A percentile compares a stretch with the other conserved stretches of the same genome.
Evolutionary conservation across 495 filamentous ascomycete genomes (phyloP).

Genomic region (Pyrenopolyporus hunteri): DNA sequence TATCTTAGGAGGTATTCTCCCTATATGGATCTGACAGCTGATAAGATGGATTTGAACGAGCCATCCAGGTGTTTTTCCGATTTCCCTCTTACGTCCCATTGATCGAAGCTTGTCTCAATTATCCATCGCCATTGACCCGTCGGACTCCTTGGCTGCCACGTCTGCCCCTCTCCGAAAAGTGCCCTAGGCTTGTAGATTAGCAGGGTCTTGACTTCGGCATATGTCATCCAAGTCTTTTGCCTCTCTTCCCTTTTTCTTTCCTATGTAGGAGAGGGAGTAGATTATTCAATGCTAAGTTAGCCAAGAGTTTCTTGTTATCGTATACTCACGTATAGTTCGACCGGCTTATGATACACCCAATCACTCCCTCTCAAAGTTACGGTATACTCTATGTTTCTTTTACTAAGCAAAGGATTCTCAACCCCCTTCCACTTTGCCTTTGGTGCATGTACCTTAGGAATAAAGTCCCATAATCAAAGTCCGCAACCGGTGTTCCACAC

Average conservation of each 20-base stretch:
- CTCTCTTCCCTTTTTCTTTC: too few species aligned
- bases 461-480: constrained; percentile 7
- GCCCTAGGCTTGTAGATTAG: constrained; percentile 16
- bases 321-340: constrained; percentile 7
- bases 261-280: too few species aligned
- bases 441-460: not conserved
- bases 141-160: constrained; percentile 20
- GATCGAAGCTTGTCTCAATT: constrained; percentile 18
- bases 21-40: not conserved
- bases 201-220: constrained; percentile 34
- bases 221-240: constrained; percentile 10
- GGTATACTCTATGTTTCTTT: not conserved
- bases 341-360: constrained; percentile 10
- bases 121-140: constrained; percentile 10
- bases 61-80: constrained; percentile 20
- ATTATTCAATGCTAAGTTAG: constrained; percentile 12
- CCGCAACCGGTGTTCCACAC: constrained; percentile 15
- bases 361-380: not conserved
- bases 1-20: too few species aligned
- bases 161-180: constrained; percentile 31
- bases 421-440: constrained; percentile 1
- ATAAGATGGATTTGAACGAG: not conserved
- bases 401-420: constrained; percentile 17
- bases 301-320: constrained; percentile 10
- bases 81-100: constrained; percentile 8